A percentile compares a stretch with the other conserved stretches of the same genome.
These are phyloP conservation scores for Boletales sp. DNA, from an alignment of 768 basidiomycete genomes.

Conservation along the genomic window DNA sequence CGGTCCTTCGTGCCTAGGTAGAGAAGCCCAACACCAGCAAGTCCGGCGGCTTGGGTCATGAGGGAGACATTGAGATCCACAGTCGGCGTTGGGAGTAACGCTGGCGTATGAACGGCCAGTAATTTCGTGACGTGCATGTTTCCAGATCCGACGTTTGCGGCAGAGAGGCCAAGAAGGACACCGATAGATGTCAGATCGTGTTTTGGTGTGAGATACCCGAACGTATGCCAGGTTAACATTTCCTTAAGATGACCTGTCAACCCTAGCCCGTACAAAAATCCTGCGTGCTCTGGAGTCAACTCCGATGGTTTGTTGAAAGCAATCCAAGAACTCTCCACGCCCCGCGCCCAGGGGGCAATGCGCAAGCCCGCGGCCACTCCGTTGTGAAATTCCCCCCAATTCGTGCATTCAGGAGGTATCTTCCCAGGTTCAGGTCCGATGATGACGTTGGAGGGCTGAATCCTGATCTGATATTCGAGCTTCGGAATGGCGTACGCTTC, in stretches of 20 bases:
- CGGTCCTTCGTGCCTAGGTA: constrained; percentile 86
- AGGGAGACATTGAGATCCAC: constrained; percentile 90
- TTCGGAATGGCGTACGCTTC: constrained; percentile 80
- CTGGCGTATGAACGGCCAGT: constrained; percentile 89
- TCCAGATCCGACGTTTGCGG: constrained; percentile 81
- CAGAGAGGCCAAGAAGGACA: constrained; percentile 88
- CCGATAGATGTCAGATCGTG: constrained; percentile 95
- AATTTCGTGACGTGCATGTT: constrained; percentile 89
- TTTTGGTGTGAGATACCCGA: constrained; percentile 91
- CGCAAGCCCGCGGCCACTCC: constrained; percentile 91
- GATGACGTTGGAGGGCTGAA: constrained; percentile 68
- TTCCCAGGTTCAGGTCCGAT: constrained; percentile 70
- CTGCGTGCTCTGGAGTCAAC: constrained; percentile 92
- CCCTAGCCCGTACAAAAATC: constrained; percentile 90
- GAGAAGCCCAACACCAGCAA: constrained; percentile 84
- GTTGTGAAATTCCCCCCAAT: constrained; percentile 98
- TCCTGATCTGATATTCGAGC: constrained; percentile 68
- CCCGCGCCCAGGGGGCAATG: constrained; percentile 67
- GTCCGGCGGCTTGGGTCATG: constrained; percentile 84
- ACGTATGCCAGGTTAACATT: constrained; percentile 94
- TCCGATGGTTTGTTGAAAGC: constrained; percentile 92
- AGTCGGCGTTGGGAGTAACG: constrained; percentile 80
- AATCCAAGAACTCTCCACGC: constrained; percentile 93
- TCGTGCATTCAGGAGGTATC: constrained; percentile 64
- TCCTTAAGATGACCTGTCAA: constrained; percentile 87